A percentile compares a stretch with the other conserved stretches of the same genome.
These are phyloP conservation scores for Thielaviopsis populi DNA, from an alignment of 2,329 filamentous ascomycete genomes.

Conservation along the genomic window DNA sequence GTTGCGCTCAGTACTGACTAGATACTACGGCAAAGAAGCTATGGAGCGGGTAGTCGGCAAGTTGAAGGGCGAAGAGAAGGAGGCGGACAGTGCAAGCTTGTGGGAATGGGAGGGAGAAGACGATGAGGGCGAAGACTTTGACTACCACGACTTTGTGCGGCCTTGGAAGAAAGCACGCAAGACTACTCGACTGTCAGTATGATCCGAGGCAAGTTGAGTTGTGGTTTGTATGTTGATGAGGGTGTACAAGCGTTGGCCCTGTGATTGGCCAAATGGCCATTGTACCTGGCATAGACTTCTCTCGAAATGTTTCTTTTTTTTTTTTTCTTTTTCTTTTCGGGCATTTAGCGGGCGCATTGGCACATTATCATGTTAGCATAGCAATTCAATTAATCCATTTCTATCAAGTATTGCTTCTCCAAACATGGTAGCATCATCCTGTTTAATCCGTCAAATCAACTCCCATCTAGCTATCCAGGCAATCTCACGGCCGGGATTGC, in stretches of 20 bases:
- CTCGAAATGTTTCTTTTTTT: conserved; percentile 1
- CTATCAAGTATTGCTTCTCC: background rate
- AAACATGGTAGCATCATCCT: background rate
- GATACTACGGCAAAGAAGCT: conserved; percentile 14
- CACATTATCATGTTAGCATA: background rate
- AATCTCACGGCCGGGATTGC: conserved; percentile 62
- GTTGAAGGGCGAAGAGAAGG: background rate
- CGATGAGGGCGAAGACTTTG: conserved; percentile 14
- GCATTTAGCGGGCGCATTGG: background rate
- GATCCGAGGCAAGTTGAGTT: background rate
- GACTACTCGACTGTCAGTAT: background rate
- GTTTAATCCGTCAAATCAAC: conserved; percentile 30
- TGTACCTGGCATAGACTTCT: background rate
- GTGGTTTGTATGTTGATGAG: background rate
- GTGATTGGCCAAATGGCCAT: too few relatives aligned
- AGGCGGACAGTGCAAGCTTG: conserved; percentile 10
- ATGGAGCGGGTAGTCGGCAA: conserved; percentile 3
- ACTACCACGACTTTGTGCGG: conserved; percentile 17
- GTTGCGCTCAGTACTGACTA: conserved; percentile 6
- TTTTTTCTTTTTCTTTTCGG: background rate
- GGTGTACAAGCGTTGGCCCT: background rate
- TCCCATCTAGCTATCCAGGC: conserved; percentile 74
- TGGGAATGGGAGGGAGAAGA: conserved; percentile 16
- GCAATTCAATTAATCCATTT: background rate
- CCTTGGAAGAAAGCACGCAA: conserved; percentile 16